Evolutionary conservation across 2,329 filamentous ascomycete species (phyloP), one percentile per base, ranked within the genome.

Genomic region (Arachnomyces sp.): DNA sequence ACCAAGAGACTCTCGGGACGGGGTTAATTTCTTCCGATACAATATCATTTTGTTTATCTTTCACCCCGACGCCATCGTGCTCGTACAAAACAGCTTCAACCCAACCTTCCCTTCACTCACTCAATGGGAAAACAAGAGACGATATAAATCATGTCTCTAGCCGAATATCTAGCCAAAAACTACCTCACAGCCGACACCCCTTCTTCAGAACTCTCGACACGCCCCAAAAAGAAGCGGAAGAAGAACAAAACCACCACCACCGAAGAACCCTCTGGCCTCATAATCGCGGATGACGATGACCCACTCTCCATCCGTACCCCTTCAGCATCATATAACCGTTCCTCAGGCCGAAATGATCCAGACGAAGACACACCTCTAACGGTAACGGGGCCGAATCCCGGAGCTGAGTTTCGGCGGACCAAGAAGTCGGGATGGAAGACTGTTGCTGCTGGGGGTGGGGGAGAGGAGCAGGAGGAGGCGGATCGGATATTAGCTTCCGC

Each of bases 101-200:
- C 20, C 5, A 25, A 25, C 9, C 20, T 25, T 25, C 20, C 20
- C 20, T 9, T 25, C 20, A 5, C 20, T 16, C 31, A 32, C 7
- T 5, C n/a, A 32, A 5, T 12, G n/a, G 12, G 31, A 12, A 4
- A 32, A 32, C n/a, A 32, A 12, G 31, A 32, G n/a, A 5, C n/a
- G 31, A 32, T 5, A 32, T 4, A 32, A 32, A 38, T 25, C 40
- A 50, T 50, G 48, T 66, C 74, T 41, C 74, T 95, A 49, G 81
- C 87, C 43, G 79, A 81, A 56, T 98, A 96, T 57, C 77, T 98
- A 28, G 89, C 90, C 29, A 82, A 86, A 47, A 92, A 88, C 62
- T 98, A 98, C 61, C 80, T 98, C 36, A 84, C 74, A 2, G 79
- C 81, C 31, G 78, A 82, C 49, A 62, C 57, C 1, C 44, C 52